Conservation (phyloP, 495 filamentous ascomycete species). For the Letharia lupina region DNA sequence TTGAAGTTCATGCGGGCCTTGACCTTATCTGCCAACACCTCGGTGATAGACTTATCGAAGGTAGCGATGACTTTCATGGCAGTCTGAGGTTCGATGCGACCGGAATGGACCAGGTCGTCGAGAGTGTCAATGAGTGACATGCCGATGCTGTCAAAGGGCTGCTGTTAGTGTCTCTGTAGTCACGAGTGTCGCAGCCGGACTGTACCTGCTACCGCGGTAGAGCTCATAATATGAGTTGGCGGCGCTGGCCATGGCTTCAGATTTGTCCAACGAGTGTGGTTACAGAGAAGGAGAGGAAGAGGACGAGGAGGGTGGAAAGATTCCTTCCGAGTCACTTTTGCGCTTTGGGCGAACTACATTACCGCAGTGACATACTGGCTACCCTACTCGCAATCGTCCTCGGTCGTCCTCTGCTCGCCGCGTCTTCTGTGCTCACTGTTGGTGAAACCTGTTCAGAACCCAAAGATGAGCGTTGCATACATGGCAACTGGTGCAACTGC, state of each 20-base stretch:
- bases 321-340: too few relatives aligned
- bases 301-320: not conserved
- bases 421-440: not conserved
- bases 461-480: too few relatives aligned
- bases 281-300: not conserved
- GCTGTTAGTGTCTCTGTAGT: slow-evolving; percentile 20
- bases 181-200: not conserved
- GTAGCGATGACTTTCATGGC: slow-evolving; percentile 95
- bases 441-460: too few relatives aligned
- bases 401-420: not conserved
- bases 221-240: slow-evolving; percentile 72
- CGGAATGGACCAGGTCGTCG: slow-evolving; percentile 86
- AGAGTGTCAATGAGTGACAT: slow-evolving; percentile 89
- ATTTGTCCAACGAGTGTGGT: not conserved
- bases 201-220: slow-evolving; percentile 93
- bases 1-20: slow-evolving; percentile 91
- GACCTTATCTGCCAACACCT: slow-evolving; percentile 82
- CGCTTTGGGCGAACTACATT: not conserved
- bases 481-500: too few relatives aligned
- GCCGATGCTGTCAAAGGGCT: slow-evolving; percentile 60
- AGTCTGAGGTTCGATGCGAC: slow-evolving; percentile 91
- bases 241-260: slow-evolving; percentile 18
- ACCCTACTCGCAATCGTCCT: not conserved
- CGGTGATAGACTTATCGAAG: slow-evolving; percentile 83
- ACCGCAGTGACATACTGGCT: not conserved